Base-by-base conservation (phyloP, 1,139 yeast genomes). In the Spathaspora sp. region DNA sequence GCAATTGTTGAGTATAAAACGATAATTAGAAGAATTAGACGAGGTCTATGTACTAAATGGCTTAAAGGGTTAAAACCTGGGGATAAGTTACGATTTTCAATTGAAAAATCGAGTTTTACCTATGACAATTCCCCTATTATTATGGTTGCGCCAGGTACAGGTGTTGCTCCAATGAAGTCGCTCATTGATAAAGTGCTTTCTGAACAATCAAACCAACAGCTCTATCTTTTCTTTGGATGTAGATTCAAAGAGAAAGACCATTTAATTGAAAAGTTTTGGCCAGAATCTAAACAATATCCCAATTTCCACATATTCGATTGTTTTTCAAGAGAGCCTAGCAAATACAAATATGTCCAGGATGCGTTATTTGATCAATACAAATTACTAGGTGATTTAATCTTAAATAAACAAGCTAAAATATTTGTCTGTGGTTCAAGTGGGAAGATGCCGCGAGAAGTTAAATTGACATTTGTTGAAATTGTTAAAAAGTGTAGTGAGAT, bases 381-480 rank as follows among this genome's bases (percentile, higher is more conserved):
- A 2, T 44, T 70, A 23, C 65, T 90, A 2, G 80, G 76, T 1
- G 74, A 81, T 7, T 62, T 84, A 44, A 61, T 90, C 7, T 61
- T 79, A 2, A 69, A 82, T n/a, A 58, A 77, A 39, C 61, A 72
- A 16, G 95, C 89, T 0, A 65, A 78, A 0, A 67, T 90, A 5
- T 90, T 85, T 61, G 73, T 93, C 2, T 91, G 99, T 70, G 97
- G 99, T 0, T 85, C 96, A 10, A 84, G 96, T 31, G 99, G 99
- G 0, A 81, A 82, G 52, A 95, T 93, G 99, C 99, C 99, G 0
- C 77, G 84, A 34, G 95, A 93, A 61, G 95, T 93, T 1, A 72
- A 96, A 51, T 65, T 86, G 17, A 91, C 97, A 0, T 60, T 91
- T 17, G 74, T 75, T n/a, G 84, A 80, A 27, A 78, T 85, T 18